A percentile compares a stretch with the other conserved stretches of the same genome.
These are phyloP conservation scores for Quercus phellos DNA, from an alignment of 331 rosid genomes.

Conservation along the genomic window DNA sequence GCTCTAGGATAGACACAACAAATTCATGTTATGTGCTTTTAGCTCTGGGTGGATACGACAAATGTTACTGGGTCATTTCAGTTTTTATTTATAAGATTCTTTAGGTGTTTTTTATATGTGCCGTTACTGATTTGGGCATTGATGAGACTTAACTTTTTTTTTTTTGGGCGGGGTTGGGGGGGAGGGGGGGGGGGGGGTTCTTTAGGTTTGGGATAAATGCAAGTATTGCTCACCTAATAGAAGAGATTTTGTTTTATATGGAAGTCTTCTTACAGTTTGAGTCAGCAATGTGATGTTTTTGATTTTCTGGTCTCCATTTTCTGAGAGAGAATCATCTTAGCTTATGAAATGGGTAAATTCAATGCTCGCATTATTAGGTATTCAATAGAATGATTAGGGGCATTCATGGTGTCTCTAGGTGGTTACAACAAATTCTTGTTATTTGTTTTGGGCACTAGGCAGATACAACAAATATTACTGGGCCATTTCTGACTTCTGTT, in stretches of 20 bases:
- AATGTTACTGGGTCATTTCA: background rate
- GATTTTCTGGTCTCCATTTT: conserved; percentile 1
- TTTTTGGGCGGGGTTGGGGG: too few species aligned
- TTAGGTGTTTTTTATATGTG: background rate
- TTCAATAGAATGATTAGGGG: background rate
- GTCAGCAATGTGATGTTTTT: background rate
- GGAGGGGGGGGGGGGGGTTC: too few species aligned
- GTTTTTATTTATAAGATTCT: background rate
- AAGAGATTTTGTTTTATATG: background rate
- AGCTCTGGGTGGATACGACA: background rate
- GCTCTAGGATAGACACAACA: background rate
- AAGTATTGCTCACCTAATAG: background rate
- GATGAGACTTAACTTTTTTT: background rate
- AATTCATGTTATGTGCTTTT: background rate
- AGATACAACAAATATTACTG: background rate
- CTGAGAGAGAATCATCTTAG: background rate
- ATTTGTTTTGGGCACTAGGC: background rate
- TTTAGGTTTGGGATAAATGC: background rate
- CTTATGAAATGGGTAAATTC: background rate
- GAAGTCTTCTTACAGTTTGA: background rate
- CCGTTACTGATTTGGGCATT: background rate
- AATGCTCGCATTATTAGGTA: background rate
- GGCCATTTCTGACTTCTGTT: background rate
- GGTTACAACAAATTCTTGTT: too few species aligned
- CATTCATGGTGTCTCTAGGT: too few species aligned